Percentiles rank a stretch among this genome's conserved stretches.
Conservation (phyloP, 306 rosid genomes). For the Cucurbita pepo region DNA sequence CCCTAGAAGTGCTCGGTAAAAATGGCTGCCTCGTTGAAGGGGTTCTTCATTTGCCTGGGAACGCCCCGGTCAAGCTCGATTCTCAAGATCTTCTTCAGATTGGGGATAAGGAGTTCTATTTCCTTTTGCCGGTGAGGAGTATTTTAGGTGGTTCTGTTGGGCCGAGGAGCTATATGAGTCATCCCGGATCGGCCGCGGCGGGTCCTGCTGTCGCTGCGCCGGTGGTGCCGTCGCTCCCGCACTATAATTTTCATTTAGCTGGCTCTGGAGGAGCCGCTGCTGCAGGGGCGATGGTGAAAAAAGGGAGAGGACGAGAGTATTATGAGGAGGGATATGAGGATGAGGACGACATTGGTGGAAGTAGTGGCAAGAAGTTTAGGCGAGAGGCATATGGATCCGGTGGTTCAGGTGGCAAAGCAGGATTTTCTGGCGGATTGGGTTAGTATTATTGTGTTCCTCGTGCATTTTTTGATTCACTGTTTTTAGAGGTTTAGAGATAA, state of each 20-base stretch:
- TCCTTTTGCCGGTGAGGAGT: slow-evolving; percentile 63
- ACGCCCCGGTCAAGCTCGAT: slow-evolving; percentile 86
- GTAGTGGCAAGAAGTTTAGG: slow-evolving; percentile 59
- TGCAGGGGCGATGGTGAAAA: slow-evolving; percentile 33
- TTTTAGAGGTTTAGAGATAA: not conserved
- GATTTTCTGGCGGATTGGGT: slow-evolving; percentile 44
- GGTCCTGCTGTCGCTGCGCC: slow-evolving; percentile 9
- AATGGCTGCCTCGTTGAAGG: slow-evolving; percentile 96
- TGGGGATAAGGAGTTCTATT: slow-evolving; percentile 93
- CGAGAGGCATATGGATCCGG: slow-evolving; percentile 56
- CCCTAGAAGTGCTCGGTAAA: slow-evolving; percentile 87
- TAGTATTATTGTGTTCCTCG: slow-evolving; percentile 11
- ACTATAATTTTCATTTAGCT: slow-evolving; percentile 36
- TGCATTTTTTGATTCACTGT: not conserved
- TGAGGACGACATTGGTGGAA: slow-evolving; percentile 47
- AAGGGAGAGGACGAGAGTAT: slow-evolving; percentile 51
- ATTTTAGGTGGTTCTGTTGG: slow-evolving; percentile 44
- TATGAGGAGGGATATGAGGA: slow-evolving; percentile 72
- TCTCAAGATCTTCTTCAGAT: slow-evolving; percentile 94
- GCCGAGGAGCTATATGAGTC: slow-evolving; percentile 40
- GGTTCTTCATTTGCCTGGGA: slow-evolving; percentile 86
- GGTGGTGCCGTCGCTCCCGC: slow-evolving; percentile 14
- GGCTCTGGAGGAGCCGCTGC: slow-evolving; percentile 17
- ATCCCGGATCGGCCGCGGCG: slow-evolving; percentile 5
- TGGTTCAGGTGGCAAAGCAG: slow-evolving; percentile 51